Evolutionary conservation across 2,329 filamentous ascomycete species (phyloP), one percentile per base, ranked within the genome.

Genomic region (Pyrenochaeta sp.): DNA sequence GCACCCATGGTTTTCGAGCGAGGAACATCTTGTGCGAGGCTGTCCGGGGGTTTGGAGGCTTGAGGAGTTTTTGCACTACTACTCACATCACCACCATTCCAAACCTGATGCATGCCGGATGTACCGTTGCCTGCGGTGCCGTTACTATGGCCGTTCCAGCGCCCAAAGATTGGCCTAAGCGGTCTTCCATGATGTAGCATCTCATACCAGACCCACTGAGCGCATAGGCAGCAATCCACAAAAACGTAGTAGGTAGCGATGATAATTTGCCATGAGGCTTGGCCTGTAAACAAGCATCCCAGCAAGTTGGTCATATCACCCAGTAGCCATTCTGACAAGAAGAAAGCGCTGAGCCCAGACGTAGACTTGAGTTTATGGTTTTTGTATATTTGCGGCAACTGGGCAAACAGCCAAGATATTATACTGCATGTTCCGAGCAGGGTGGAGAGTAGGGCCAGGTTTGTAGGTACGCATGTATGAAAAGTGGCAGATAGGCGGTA

Each of bases 321-420:
- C 29, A 88, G 68, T 61, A 86, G 82, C 87, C 87, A 90, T 73
- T 87, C 86, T 2, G 83, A 77, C 42, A 90, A 75, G 70, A 90
- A 90, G 69, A 84, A 87, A 52, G 87, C 82, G 4, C 85, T 88
- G 32, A 90, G 70, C 0, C 87, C 87, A 1, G 86, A 86, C 0
- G 87, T 88, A 11, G 86, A 88, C 64, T 86, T 81, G 17, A 88
- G 71, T 46, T 79, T 79, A 68, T 85, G 85, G 68, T 90, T 90
- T 77, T 89, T 89, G 76, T 85, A 87, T 58, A 90, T 88, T 66
- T 90, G 87, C 1, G 87, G 87, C 23, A 89, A 77, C 70, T 89
- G 87, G 11, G 87, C 87, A 68, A 88, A 90, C 2, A 90, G 80
- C 87, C 87, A 90, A 37, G 86, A 84, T 45, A 87, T 63, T 55